Evolutionary conservation across 2,329 filamentous ascomycete species (phyloP).

Genomic region (Aspergillus sp.): DNA sequence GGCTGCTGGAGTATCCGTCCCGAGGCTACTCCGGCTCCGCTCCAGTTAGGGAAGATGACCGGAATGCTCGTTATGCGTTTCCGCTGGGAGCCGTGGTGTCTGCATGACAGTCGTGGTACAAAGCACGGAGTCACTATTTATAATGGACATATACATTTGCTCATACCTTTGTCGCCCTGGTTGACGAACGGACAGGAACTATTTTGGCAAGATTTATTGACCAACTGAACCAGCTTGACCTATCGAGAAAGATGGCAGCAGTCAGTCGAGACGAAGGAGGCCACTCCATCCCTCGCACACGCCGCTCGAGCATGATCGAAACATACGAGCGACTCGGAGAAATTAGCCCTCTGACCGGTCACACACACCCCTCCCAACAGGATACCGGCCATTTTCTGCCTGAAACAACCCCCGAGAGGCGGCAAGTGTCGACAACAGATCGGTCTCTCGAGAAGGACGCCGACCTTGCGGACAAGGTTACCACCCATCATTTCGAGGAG

Average conservation of each 20-base stretch:
- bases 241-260: not conserved
- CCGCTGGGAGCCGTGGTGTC: not conserved
- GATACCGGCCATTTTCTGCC: conserved; percentile 9
- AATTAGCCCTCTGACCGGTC: not conserved
- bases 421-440: conserved; percentile 25
- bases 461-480: conserved; percentile 25
- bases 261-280: not conserved
- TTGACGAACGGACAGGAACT: not conserved
- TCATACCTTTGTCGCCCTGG: not conserved
- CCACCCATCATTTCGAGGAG: not conserved
- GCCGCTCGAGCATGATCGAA: conserved; percentile 2
- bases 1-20: conserved; percentile 9
- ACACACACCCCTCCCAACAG: not conserved
- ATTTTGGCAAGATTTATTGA: not conserved
- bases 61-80: not conserved
- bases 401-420: conserved; percentile 24
- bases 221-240: too few species aligned
- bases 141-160: not conserved
- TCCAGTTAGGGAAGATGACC: not conserved
- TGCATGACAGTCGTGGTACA: not conserved
- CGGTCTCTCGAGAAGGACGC: conserved; percentile 29
- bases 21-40: not conserved
- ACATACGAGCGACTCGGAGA: conserved; percentile 18
- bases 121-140: not conserved
- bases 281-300: not conserved